Base-by-base conservation (phyloP, 2,329 filamentous ascomycete genomes). In the Xylariaceae sp. region DNA sequence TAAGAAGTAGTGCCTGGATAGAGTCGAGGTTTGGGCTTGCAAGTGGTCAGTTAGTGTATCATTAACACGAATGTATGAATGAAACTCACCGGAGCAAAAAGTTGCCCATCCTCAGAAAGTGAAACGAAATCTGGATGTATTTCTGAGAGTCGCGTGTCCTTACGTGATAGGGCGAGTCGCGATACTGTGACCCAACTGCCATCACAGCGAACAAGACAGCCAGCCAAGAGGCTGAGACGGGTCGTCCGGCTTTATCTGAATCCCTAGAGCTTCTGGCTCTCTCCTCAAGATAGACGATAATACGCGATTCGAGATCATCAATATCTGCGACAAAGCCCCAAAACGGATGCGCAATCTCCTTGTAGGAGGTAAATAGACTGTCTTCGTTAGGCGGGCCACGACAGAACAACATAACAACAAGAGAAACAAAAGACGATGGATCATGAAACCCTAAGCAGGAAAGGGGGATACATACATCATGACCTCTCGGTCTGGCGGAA, bases 241-340 rank as follows among this genome's bases (percentile, higher is more conserved):
- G 77, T 50, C 78, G 78, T 17, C 78, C 76, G 1, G 76, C 75
- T 61, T 78, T 80, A 53, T 71, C 74, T 0, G 75, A 68, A 17
- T 74, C 78, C 10, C 76, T 78, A 2, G 80, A 79, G 64, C 80
- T 83, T 60, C 82, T 81, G 4, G 82, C 83, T 51, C 85, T 78
- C 59, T 87, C 84, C 65, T 87, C 85, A 1, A 88, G 75, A 63
- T 88, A 87, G 18, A 84, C 77, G 78, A 87, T 86, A 51, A 88
- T 75, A 62, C 81, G 83, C 3, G 82, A 81, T 66, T 88, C 85
- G 34, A 88, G 79, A 56, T 86, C 84, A 58, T 86, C 83, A 56
- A 88, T 83, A 64, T 87, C 84, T 59, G 86, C 80, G 15, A 88
- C 82, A 53, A 88, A 85, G 1, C 84, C 84, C 85, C 85, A 88